Conservation (phyloP, 2,329 filamentous ascomycete species). For the Ascochyta rabiei region DNA sequence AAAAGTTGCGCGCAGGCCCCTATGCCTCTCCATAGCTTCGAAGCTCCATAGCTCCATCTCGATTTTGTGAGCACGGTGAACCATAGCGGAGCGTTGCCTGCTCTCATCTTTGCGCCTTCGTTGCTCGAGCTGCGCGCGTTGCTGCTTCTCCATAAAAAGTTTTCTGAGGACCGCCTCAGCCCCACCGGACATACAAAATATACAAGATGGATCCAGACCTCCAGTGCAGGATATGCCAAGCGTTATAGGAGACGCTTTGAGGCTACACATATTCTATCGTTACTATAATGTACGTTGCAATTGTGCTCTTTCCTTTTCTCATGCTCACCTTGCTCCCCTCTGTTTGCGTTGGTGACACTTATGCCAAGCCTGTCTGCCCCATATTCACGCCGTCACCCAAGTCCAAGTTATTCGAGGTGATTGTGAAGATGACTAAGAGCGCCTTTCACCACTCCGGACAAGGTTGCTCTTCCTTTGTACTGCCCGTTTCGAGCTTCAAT, state of each 20-base stretch:
- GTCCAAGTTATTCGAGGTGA: not conserved
- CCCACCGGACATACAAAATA: not conserved
- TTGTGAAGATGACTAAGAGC: not conserved
- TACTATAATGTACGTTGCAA: constrained; percentile 23
- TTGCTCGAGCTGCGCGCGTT: constrained; percentile 1
- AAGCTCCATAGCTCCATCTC: constrained; percentile 3
- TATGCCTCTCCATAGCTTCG: constrained; percentile 8
- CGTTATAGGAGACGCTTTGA: constrained; percentile 19
- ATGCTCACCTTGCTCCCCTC: not conserved
- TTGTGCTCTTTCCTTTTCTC: constrained; percentile 1
- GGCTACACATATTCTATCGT: constrained; percentile 9
- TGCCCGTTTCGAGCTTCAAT: not conserved
- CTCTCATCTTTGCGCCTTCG: not conserved
- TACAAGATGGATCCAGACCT: constrained; percentile 29
- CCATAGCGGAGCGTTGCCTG: not conserved
- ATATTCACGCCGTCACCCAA: not conserved
- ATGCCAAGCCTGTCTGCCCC: not conserved
- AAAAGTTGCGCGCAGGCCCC: constrained; percentile 9
- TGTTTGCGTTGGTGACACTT: not conserved
- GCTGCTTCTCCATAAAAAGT: constrained; percentile 1
- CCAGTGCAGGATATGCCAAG: constrained; percentile 18
- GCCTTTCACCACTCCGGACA: not conserved
- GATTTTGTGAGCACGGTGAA: not conserved
- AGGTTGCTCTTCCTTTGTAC: not conserved
- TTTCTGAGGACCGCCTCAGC: constrained; percentile 11